Evolutionary conservation across 2,329 filamentous ascomycete species (phyloP).

Genomic region (Rhynchosporium agropyri): DNA sequence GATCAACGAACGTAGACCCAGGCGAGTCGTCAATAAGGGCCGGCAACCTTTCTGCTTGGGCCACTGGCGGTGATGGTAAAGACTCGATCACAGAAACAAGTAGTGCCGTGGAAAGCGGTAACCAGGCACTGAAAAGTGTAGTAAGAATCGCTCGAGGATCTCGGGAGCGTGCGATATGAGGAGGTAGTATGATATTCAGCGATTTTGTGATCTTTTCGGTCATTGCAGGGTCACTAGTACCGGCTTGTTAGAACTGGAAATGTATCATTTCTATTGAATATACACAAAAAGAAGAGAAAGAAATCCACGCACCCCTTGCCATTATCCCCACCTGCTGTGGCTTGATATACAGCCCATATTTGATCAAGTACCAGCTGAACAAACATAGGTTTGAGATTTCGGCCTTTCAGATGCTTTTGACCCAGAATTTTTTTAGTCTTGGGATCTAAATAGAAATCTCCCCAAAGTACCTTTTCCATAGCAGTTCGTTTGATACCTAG

Average conservation of each 20-base stretch:
- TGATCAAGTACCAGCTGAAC: conserved; percentile 95
- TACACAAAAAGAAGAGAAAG: conserved; percentile 42
- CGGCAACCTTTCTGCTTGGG: conserved; percentile 80
- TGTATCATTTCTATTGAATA: conserved; percentile 25
- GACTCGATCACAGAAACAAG: conserved; percentile 94
- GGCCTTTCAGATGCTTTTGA: conserved; percentile 89
- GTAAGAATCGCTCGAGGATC: conserved; percentile 84
- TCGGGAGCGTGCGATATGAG: conserved; percentile 81
- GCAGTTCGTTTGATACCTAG: conserved; percentile 86
- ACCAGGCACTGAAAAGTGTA: conserved; percentile 84
- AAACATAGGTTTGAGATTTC: conserved; percentile 93
- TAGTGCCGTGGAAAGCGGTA: conserved; percentile 88
- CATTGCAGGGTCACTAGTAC: conserved; percentile 68
- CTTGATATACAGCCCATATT: conserved; percentile 94
- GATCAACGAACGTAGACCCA: conserved; percentile 70
- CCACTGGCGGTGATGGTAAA: conserved; percentile 78
- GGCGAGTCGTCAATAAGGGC: conserved; percentile 79
- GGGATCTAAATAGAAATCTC: conserved; percentile 92
- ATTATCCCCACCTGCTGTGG: conserved; percentile 79
- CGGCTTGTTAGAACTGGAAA: conserved; percentile 38
- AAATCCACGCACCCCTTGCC: conserved; percentile 71
- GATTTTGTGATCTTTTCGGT: conserved; percentile 96
- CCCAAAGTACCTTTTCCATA: conserved; percentile 95
- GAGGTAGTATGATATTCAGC: conserved; percentile 77
- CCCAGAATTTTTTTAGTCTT: conserved; percentile 94